Percentiles rank a stretch among this genome's conserved stretches.
These are phyloP conservation scores for Epichloe hybrida DNA, from an alignment of 2,329 filamentous ascomycete genomes.

Conservation along the genomic window DNA sequence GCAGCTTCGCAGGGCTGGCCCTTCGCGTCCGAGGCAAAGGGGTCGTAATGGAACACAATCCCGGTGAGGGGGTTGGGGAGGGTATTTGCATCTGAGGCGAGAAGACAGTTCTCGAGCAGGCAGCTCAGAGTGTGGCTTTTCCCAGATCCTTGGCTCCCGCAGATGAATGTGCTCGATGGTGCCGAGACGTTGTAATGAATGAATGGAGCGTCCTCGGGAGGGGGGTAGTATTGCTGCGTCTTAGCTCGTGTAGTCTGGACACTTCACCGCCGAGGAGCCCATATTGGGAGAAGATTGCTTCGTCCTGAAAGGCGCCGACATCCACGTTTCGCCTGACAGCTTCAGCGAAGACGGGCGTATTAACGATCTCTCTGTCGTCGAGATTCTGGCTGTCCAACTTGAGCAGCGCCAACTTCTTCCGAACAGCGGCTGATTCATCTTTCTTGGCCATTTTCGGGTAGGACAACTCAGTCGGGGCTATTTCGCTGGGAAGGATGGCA, in stretches of 20 bases:
- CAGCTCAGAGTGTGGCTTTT: constrained; percentile 49
- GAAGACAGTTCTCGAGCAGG: constrained; percentile 42
- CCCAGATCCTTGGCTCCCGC: constrained; percentile 49
- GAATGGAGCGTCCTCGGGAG: constrained; percentile 12
- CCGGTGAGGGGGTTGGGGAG: constrained; percentile 41
- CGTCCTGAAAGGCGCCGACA: background rate
- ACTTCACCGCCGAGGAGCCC: constrained; percentile 9
- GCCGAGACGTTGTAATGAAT: constrained; percentile 32
- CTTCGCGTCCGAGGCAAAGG: constrained; percentile 32
- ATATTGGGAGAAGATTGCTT: constrained; percentile 7
- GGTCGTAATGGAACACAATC: constrained; percentile 53
- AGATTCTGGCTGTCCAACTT: background rate
- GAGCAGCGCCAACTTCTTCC: constrained; percentile 1
- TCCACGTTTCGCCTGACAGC: constrained; percentile 3
- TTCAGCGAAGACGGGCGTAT: constrained; percentile 10
- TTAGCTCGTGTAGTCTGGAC: background rate
- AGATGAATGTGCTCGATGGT: constrained; percentile 49
- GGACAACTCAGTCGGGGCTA: too few species aligned
- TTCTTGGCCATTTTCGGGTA: background rate
- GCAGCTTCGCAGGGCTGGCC: constrained; percentile 47
- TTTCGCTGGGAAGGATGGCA: too few species aligned
- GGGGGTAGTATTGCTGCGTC: too few species aligned
- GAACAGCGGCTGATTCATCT: background rate
- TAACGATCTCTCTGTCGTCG: constrained; percentile 5
- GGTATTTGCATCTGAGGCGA: constrained; percentile 28